Base-by-base conservation (phyloP, 1,284 basidiomycete species). In the Lentinula novae-zelandiae region DNA sequence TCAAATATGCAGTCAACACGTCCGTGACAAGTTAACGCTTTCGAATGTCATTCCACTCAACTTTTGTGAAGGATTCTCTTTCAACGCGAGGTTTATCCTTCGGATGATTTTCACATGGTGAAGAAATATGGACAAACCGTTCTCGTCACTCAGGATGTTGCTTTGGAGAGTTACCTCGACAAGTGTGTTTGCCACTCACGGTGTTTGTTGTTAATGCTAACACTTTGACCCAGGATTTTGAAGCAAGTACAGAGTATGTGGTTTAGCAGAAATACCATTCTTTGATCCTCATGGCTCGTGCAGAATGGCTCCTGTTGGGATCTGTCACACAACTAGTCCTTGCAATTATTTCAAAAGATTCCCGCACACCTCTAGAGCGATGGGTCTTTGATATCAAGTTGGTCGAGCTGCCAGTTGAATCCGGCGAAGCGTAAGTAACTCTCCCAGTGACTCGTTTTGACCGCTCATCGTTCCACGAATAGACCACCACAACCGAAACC, bases 341-440 rank as follows among this genome's bases (percentile, higher is more conserved):
- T 15, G 96, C 93, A 10, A 97, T 99, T 74, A 93, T 99, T 65
- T 92, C 94, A 33, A 94, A 96, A 71, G 96, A 99, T 70, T 90
- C 93, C 15, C 84, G 93, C 52, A 88, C 90, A 63, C 92, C 96
- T 1, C 82, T 98, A 55, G 97, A 99, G 74, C 83, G 97, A 65
- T 99, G 97, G 97, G 95, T 98, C 60, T 99, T 99, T 74, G 95
- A 98, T 75, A 84, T 99, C 69, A 90, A 95, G 69, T 83, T 96
- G 50, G 80, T 89, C 38, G 84, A 87, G 61, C 80, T 81, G 49
- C 76, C 83, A 7, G 67, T 78, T 7, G 81, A 82, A 56, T 68
- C 75, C 27, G 68, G 73, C 42, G 80, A 80, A 67, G 70, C 78
- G 86, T 89, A 69, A 62, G 83, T 74, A 53, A 27, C 57, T 60